A percentile compares a stretch with the other conserved stretches of the same genome.
Evolutionary conservation across 2,329 filamentous ascomycete species (phyloP).

Genomic region (Colletotrichum brevisporum): DNA sequence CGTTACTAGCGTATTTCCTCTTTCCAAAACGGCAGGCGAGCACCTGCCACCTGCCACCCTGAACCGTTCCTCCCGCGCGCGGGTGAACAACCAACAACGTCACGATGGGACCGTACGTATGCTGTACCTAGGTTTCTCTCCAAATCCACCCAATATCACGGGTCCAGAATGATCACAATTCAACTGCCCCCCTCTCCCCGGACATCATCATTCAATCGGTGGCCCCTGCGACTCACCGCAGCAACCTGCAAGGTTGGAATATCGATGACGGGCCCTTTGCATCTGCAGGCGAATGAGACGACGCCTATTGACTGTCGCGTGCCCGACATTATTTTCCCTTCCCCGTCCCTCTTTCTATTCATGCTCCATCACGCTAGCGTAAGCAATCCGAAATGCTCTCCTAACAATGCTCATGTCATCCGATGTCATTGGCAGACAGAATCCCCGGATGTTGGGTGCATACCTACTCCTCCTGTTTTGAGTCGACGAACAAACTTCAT

Average conservation of each 20-base stretch:
- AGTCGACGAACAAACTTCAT: too few relatives aligned
- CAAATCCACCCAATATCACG: not conserved
- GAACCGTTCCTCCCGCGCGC: too few relatives aligned
- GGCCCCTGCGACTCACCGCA: not conserved
- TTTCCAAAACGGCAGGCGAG: conserved; percentile 7
- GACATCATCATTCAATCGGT: too few relatives aligned
- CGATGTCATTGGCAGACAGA: not conserved
- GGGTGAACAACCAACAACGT: not conserved
- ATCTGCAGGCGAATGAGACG: conserved; percentile 1
- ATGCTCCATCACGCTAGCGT: too few relatives aligned
- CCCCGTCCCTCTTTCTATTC: not conserved
- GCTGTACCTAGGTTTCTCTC: not conserved
- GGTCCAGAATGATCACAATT: not conserved
- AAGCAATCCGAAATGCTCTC: too few relatives aligned
- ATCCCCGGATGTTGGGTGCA: too few relatives aligned
- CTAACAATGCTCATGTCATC: not conserved
- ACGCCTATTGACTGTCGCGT: conserved; percentile 24
- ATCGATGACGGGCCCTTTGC: conserved; percentile 30
- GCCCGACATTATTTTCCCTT: not conserved
- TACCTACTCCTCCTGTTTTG: too few relatives aligned
- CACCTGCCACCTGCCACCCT: conserved; percentile 6
- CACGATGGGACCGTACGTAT: conserved; percentile 13
- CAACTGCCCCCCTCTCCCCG: too few relatives aligned
- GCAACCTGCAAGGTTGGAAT: not conserved
- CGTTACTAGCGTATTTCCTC: too few relatives aligned